Evolutionary conservation across 2,329 filamentous ascomycete genomes (phyloP).

Genomic region (Epichloe brachyelytri): DNA sequence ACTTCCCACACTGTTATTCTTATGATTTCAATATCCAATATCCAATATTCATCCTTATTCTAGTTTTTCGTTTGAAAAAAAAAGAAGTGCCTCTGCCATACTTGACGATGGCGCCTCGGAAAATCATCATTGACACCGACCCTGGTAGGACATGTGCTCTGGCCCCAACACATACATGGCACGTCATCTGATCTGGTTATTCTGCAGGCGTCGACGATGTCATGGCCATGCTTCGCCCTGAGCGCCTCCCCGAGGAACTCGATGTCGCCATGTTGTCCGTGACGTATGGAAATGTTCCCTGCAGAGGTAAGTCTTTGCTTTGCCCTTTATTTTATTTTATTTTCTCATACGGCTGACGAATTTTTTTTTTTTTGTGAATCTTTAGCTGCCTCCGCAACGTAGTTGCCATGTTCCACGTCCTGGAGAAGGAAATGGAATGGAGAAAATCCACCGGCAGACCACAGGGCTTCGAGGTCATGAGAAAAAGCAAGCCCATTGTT

Average conservation of each 20-base stretch:
- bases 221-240: slow-evolving; percentile 71
- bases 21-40: neutral
- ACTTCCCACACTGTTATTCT: neutral
- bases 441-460: slow-evolving; percentile 53
- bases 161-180: slow-evolving; percentile 5
- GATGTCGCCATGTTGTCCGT: slow-evolving; percentile 77
- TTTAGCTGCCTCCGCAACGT: slow-evolving; percentile 73
- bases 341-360: neutral
- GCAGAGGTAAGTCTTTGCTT: slow-evolving; percentile 44
- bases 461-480: slow-evolving; percentile 61
- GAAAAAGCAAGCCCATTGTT: slow-evolving; percentile 63
- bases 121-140: slow-evolving; percentile 93
- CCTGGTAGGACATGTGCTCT: slow-evolving; percentile 42
- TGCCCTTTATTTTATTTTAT: neutral
- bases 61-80: neutral
- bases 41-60: neutral
- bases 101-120: slow-evolving; percentile 47
- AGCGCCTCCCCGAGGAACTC: slow-evolving; percentile 72
- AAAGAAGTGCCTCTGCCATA: neutral
- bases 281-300: slow-evolving; percentile 88
- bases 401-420: slow-evolving; percentile 79
- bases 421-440: slow-evolving; percentile 84
- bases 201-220: slow-evolving; percentile 70
- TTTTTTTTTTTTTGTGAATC: neutral
- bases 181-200: neutral